Conservation (phyloP, 768 basidiomycete genomes). For the Tricholoma terreum region DNA sequence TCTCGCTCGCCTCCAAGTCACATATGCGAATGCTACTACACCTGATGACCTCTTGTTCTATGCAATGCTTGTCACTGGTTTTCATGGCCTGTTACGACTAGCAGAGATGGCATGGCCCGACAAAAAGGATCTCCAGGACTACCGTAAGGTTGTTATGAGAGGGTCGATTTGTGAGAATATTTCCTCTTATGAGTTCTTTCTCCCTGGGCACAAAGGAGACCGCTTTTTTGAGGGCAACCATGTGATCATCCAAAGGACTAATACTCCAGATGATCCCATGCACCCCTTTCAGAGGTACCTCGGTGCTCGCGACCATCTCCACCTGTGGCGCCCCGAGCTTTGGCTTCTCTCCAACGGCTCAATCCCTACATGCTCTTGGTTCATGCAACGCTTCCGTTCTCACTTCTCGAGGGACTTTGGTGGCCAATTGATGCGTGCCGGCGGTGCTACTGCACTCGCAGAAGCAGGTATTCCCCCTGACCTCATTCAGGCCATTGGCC, state of each 20-base stretch:
- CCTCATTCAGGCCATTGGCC: constrained; percentile 27
- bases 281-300: not conserved
- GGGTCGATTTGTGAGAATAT: not conserved
- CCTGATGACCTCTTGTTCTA: constrained; percentile 28
- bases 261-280: not conserved
- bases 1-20: not conserved
- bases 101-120: constrained; percentile 28
- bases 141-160: not conserved
- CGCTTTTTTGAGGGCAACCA: constrained; percentile 18
- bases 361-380: constrained; percentile 14
- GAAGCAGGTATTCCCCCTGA: constrained; percentile 26
- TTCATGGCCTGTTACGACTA: constrained; percentile 22
- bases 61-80: constrained; percentile 21
- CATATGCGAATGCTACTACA: not conserved
- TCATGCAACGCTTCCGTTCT: constrained; percentile 4
- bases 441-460: constrained; percentile 35
- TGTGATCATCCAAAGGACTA: constrained; percentile 5
- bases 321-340: constrained; percentile 4
- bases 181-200: constrained; percentile 2
- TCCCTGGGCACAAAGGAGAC: constrained; percentile 22
- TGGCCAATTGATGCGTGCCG: constrained; percentile 38
- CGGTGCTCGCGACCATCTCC: not conserved
- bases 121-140: constrained; percentile 3
- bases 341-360: constrained; percentile 13
- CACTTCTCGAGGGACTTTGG: constrained; percentile 11